These are phyloP conservation scores for Ophiostoma novo-ulmi DNA, from an alignment of 2,329 filamentous ascomycete genomes.

Conservation along the genomic window DNA sequence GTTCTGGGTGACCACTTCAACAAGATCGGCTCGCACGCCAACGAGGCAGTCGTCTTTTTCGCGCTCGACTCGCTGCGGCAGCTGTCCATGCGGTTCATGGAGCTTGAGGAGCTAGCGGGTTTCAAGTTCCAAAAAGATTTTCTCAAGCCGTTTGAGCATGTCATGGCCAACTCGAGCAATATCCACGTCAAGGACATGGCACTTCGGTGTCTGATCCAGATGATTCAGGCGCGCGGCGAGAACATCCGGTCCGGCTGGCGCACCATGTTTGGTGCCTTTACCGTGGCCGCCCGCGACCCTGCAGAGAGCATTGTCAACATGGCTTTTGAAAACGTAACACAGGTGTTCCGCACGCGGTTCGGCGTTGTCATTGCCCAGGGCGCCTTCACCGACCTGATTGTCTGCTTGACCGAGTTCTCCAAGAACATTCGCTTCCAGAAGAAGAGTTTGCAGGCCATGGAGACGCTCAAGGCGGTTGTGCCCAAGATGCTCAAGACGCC, in stretches of 20 bases:
- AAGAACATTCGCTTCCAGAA: constrained; percentile 99
- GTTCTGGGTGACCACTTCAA: constrained; percentile 99
- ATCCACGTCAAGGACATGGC: constrained; percentile 97
- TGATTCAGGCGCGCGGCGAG: constrained; percentile 95
- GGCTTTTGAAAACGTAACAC: constrained; percentile 92
- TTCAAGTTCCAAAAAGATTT: constrained; percentile 99
- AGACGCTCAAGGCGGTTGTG: constrained; percentile 88
- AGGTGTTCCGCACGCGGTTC: constrained; percentile 93
- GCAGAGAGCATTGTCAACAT: constrained; percentile 95
- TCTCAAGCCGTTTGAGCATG: constrained; percentile 94
- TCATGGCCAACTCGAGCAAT: constrained; percentile 87
- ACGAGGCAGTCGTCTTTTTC: constrained; percentile 96
- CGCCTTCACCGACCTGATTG: constrained; percentile 91
- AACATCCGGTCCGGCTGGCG: constrained; percentile 98
- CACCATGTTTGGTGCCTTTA: constrained; percentile 99
- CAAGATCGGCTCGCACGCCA: constrained; percentile 90
- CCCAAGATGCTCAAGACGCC: constrained; percentile 93
- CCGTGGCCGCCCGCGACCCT: constrained; percentile 85
- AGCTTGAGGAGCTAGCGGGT: constrained; percentile 92
- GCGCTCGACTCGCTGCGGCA: constrained; percentile 92
- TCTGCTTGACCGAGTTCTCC: constrained; percentile 95
- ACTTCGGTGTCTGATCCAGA: constrained; percentile 90
- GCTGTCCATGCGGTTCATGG: constrained; percentile 97
- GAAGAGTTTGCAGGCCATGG: constrained; percentile 93
- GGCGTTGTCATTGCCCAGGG: constrained; percentile 94